phyloP scores from a whole-genome alignment of 768 basidiomycete species.

The Suillus placidus region DNA sequence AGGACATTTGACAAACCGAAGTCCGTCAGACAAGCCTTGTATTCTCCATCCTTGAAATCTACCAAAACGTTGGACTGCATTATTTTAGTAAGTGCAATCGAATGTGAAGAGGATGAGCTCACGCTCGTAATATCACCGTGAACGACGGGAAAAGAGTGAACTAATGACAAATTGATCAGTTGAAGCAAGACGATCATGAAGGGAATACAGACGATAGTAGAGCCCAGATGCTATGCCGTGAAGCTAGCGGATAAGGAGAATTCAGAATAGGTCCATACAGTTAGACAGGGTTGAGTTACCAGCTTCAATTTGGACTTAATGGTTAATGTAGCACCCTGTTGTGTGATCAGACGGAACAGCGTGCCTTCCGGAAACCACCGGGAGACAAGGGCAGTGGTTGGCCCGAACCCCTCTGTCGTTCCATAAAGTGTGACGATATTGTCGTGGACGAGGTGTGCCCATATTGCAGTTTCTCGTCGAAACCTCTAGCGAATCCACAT shows the following conservation, averaged over 20 bases:
- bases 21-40: conserved; percentile 43
- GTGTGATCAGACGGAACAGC: neutral
- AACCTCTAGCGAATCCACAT: conserved; percentile 13
- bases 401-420: conserved; percentile 12
- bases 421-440: conserved; percentile 25
- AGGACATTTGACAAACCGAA: conserved; percentile 48
- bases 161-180: conserved; percentile 4
- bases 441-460: conserved; percentile 21
- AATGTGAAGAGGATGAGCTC: neutral
- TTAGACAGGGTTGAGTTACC: neutral
- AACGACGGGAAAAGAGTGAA: conserved; percentile 18
- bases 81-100: no score
- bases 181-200: no score
- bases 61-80: conserved; percentile 23
- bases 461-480: conserved; percentile 22
- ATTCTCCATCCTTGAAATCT: conserved; percentile 9
- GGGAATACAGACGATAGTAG: conserved; percentile 11
- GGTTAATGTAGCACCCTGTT: neutral
- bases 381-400: neutral
- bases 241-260: conserved; percentile 12
- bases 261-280: neutral
- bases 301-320: neutral
- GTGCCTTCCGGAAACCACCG: conserved; percentile 6
- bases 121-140: conserved; percentile 25
- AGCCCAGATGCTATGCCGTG: conserved; percentile 20